Evolutionary conservation across 2,329 filamentous ascomycete species (phyloP).

Genomic region (Tympanopsis confertula): DNA sequence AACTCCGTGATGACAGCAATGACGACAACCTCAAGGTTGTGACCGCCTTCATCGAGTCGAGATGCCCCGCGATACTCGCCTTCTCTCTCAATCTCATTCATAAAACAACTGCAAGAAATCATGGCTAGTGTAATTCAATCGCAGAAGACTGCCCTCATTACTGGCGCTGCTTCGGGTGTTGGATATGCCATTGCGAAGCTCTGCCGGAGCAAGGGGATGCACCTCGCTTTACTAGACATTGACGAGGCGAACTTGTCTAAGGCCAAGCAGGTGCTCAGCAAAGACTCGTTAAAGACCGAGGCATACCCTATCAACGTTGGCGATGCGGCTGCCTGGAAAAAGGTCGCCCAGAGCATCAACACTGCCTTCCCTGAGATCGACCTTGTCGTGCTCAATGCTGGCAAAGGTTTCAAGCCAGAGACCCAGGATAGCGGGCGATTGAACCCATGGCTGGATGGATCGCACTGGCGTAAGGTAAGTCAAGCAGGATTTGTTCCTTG

Average conservation of each 20-base stretch:
- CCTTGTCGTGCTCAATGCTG: slow-evolving; percentile 67
- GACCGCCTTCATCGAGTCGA: no score
- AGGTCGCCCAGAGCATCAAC: neutral
- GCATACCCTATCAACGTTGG: neutral
- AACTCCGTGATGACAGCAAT: no score
- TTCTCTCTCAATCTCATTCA: no score
- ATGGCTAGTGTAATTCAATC: slow-evolving; percentile 36
- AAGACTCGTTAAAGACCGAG: neutral
- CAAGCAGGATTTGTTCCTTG: slow-evolving; percentile 2
- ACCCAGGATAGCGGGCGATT: neutral
- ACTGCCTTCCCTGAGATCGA: slow-evolving; percentile 35
- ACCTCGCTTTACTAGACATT: slow-evolving; percentile 57
- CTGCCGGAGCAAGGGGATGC: slow-evolving; percentile 58
- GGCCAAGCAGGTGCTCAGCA: slow-evolving; percentile 26
- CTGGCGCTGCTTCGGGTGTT: slow-evolving; percentile 67
- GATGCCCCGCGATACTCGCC: no score
- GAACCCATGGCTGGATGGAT: slow-evolving; percentile 31
- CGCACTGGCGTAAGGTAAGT: slow-evolving; percentile 47
- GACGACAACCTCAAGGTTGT: no score
- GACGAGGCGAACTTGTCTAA: slow-evolving; percentile 39
- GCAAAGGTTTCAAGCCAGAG: slow-evolving; percentile 21
- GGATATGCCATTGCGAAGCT: slow-evolving; percentile 63
- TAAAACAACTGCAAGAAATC: no score
- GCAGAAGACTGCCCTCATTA: slow-evolving; percentile 60
- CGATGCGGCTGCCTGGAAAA: neutral